Percentiles rank a stretch among this genome's conserved stretches.
phyloP scores from a whole-genome alignment of 345 rosid genomes.

The Salix koriyanagi region DNA sequence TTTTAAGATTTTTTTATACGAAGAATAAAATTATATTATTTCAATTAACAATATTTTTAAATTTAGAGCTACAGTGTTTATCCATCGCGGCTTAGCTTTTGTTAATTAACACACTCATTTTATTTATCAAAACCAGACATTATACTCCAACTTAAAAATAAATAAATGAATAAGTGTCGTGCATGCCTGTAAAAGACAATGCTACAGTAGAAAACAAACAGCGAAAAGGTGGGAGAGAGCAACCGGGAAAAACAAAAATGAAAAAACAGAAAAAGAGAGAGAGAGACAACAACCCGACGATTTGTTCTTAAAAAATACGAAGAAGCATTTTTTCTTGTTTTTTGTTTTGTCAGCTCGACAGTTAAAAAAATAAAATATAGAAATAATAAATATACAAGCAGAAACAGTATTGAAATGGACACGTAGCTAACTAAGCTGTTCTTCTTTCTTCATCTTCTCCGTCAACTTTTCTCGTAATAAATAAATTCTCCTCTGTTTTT shows the following conservation, averaged over 20 bases:
- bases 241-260: neutral
- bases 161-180: too few species aligned
- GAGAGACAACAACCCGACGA: neutral
- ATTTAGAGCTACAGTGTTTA: too few species aligned
- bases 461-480: conserved; percentile 27
- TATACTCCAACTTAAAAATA: too few species aligned
- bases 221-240: neutral
- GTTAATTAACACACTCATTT: too few species aligned
- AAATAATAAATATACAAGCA: neutral
- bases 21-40: too few species aligned
- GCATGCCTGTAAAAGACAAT: neutral
- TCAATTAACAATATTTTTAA: too few species aligned
- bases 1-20: too few species aligned
- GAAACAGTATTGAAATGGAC: neutral
- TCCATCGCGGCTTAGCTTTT: too few species aligned
- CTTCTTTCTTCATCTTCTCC: conserved; percentile 33
- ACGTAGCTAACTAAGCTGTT: neutral
- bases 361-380: too few species aligned
- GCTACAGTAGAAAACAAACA: neutral
- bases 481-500: conserved; percentile 11
- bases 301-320: neutral
- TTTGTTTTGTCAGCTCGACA: neutral
- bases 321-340: neutral
- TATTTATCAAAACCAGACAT: too few species aligned
- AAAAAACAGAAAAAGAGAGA: too few species aligned